These are phyloP conservation scores for Pythium folliculosum DNA, from an alignment of 352 stramenopile species.

Conservation along the genomic window DNA sequence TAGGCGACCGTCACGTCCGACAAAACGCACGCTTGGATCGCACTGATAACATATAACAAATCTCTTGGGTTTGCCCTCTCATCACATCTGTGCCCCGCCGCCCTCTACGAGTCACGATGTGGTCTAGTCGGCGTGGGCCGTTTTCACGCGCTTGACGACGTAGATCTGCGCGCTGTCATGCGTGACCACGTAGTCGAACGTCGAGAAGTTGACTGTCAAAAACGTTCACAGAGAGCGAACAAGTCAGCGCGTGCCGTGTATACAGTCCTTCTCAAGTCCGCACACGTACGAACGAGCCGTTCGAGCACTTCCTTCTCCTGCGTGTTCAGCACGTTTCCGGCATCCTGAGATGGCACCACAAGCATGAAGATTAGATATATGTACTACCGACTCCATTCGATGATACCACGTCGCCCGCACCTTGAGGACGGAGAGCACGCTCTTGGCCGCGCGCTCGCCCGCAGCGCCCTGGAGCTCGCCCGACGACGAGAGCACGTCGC, in stretches of 20 bases:
- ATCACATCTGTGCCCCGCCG: no score
- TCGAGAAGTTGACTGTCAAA: slow-evolving; percentile 58
- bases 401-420: slow-evolving; percentile 16
- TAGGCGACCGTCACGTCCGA: neutral
- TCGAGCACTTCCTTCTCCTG: slow-evolving; percentile 63
- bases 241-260: no score
- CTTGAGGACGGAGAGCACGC: slow-evolving; percentile 69
- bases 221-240: no score
- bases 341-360: slow-evolving; percentile 39
- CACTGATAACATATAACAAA: no score
- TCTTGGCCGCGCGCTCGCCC: slow-evolving; percentile 56
- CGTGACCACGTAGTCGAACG: slow-evolving; percentile 70
- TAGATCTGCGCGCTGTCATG: slow-evolving; percentile 66
- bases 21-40: no score
- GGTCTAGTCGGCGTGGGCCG: slow-evolving; percentile 10
- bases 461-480: slow-evolving; percentile 54
- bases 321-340: slow-evolving; percentile 52
- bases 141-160: slow-evolving; percentile 67
- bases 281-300: slow-evolving; percentile 64
- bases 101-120: no score
- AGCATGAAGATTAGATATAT: neutral
- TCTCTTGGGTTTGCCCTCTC: no score
- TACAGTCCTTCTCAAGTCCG: no score
- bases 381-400: neutral
- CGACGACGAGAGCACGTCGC: slow-evolving; percentile 62